Evolutionary conservation across 2,329 filamentous ascomycete species (phyloP).

Genomic region (Aurifilum marmelostoma): DNA sequence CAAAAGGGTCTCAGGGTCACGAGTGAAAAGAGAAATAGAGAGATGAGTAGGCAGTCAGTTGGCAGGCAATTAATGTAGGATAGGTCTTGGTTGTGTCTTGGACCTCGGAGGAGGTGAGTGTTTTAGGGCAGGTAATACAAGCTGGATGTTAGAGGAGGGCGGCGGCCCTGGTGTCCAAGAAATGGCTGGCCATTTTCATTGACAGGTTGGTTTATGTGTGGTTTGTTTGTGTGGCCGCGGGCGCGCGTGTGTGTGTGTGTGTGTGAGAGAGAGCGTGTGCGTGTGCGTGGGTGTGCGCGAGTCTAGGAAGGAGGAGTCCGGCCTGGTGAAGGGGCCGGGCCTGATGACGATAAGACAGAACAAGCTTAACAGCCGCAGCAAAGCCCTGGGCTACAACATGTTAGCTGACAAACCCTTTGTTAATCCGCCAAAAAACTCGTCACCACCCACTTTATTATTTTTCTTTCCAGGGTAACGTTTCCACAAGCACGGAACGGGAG

Average conservation of each 20-base stretch:
- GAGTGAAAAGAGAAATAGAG: background rate
- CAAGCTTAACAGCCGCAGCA: constrained; percentile 1
- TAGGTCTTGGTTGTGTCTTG: background rate
- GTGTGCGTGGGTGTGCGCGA: background rate
- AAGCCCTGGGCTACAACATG: background rate
- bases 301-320: background rate
- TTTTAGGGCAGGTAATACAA: background rate
- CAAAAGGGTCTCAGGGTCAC: background rate
- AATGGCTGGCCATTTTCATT: constrained; percentile 6
- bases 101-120: background rate
- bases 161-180: background rate
- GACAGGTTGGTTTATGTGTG: background rate
- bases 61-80: background rate
- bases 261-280: background rate
- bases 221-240: too few relatives aligned
- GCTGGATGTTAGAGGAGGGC: constrained; percentile 7
- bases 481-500: background rate
- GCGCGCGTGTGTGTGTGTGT: background rate
- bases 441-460: background rate
- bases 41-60: background rate
- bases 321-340: background rate
- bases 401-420: constrained; percentile 1
- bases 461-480: background rate
- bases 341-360: background rate
- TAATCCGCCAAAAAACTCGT: constrained; percentile 1